Percentiles rank a stretch among this genome's conserved stretches.
phyloP scores from a whole-genome alignment of 192 early-diverging fungal genomes.

The Glomus cerebriforme region DNA sequence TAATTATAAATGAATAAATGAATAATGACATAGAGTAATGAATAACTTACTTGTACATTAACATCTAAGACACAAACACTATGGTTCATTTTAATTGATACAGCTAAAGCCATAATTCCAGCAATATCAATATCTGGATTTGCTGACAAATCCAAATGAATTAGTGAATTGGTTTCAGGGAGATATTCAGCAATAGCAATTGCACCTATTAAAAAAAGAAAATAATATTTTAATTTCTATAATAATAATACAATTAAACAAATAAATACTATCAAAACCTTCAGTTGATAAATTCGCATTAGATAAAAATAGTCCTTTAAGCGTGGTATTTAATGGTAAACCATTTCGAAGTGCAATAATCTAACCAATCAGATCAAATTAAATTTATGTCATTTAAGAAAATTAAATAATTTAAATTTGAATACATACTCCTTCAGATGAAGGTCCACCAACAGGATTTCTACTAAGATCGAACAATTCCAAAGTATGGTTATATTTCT shows the following conservation, averaged over 20 bases:
- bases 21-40: neutral
- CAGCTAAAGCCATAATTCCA: constrained; percentile 81
- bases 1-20: neutral
- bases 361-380: too few relatives aligned
- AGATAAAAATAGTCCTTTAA: constrained; percentile 65
- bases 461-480: constrained; percentile 46
- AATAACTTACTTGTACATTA: constrained; percentile 50
- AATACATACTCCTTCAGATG: constrained; percentile 38
- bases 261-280: constrained; percentile 36
- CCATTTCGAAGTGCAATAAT: constrained; percentile 44
- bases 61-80: constrained; percentile 76
- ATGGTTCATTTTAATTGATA: constrained; percentile 77
- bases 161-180: constrained; percentile 69
- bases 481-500: constrained; percentile 55
- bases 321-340: constrained; percentile 60
- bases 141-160: constrained; percentile 72
- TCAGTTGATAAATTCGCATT: constrained; percentile 66
- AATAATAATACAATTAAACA: constrained; percentile 12
- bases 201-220: constrained; percentile 44
- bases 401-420: neutral
- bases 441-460: constrained; percentile 43
- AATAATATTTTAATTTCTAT: constrained; percentile 13
- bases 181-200: constrained; percentile 82
- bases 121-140: constrained; percentile 78
- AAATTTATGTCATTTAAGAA: neutral